Evolutionary conservation across 2,329 filamentous ascomycete genomes (phyloP).

Genomic region (Leptographium galeiforme): DNA sequence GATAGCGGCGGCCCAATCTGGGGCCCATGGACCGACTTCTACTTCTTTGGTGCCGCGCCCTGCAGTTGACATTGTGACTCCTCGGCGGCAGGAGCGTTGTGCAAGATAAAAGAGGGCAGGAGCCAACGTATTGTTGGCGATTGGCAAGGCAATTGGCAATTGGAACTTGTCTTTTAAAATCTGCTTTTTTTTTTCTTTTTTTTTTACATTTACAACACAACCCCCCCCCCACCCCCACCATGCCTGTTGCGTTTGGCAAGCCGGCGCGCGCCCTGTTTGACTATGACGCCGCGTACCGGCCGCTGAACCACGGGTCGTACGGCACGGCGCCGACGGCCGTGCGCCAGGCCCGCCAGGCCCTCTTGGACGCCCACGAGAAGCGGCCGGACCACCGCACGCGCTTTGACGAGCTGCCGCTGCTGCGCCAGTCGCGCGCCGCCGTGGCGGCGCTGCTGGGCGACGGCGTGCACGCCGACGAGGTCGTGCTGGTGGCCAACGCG

Average conservation of each 20-base stretch:
- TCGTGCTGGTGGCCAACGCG: constrained; percentile 59
- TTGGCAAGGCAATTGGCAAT: too few relatives aligned
- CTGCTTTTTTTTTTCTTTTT: too few relatives aligned
- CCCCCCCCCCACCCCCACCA: not conserved
- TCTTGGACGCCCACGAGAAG: constrained; percentile 43
- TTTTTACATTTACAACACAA: not conserved
- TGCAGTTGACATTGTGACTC: too few relatives aligned
- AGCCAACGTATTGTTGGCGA: too few relatives aligned
- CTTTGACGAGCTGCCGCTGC: constrained; percentile 37
- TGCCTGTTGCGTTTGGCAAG: constrained; percentile 8
- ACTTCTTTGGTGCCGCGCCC: too few relatives aligned
- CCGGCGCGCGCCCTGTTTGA: constrained; percentile 19
- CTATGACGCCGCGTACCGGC: constrained; percentile 17
- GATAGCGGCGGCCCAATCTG: too few relatives aligned
- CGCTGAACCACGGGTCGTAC: constrained; percentile 43
- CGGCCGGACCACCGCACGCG: constrained; percentile 54
- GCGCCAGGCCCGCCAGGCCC: constrained; percentile 34
- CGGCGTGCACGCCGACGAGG: constrained; percentile 27
- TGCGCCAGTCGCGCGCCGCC: constrained; percentile 44
- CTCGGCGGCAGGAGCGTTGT: too few relatives aligned
- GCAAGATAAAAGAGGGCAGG: too few relatives aligned
- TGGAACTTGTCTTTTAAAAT: too few relatives aligned
- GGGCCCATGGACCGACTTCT: too few relatives aligned
- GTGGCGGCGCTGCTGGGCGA: constrained; percentile 46
- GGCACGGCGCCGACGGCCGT: constrained; percentile 49